Conservation (phyloP, 2,329 filamentous ascomycete species). For the Colletotrichum caudatum region DNA sequence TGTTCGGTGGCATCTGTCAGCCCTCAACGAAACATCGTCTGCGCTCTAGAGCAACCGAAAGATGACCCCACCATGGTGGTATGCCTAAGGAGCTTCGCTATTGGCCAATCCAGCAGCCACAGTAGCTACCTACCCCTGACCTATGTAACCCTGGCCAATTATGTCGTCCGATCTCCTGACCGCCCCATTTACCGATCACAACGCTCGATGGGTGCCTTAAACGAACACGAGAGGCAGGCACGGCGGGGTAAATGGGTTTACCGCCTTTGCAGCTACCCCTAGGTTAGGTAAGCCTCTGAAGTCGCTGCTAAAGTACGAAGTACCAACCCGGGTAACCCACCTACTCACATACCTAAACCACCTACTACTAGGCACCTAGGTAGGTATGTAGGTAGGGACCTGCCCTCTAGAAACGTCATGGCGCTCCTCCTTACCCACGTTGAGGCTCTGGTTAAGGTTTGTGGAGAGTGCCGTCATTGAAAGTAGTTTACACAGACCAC, state of each 20-base stretch:
- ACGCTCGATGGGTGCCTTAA: not conserved
- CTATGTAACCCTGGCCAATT: conserved; percentile 23
- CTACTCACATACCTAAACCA: too few relatives aligned
- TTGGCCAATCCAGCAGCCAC: conserved; percentile 25
- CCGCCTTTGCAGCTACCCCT: not conserved
- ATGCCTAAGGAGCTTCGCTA: conserved; percentile 9
- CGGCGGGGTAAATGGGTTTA: conserved; percentile 21
- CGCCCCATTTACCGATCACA: not conserved
- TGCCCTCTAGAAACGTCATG: conserved; percentile 4
- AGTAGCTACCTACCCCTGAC: conserved; percentile 4
- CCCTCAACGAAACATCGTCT: not conserved
- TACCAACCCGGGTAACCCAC: too few relatives aligned
- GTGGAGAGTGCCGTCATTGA: conserved; percentile 33
- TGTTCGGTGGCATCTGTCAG: conserved; percentile 18
- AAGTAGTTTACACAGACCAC: conserved; percentile 24
- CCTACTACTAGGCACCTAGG: too few relatives aligned
- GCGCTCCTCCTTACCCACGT: conserved; percentile 17
- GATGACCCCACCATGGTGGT: not conserved
- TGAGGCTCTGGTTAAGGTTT: conserved; percentile 38
- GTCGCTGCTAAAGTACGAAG: conserved; percentile 5
- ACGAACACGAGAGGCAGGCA: conserved; percentile 34
- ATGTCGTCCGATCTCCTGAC: conserved; percentile 1
- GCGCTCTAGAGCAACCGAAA: conserved; percentile 13
- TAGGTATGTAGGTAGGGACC: not conserved
- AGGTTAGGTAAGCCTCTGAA: not conserved